Percentiles rank a stretch among this genome's conserved stretches.
Evolutionary conservation across 371 early-diverging fungal species (phyloP).

Genomic region (Zychaea mexicana): DNA sequence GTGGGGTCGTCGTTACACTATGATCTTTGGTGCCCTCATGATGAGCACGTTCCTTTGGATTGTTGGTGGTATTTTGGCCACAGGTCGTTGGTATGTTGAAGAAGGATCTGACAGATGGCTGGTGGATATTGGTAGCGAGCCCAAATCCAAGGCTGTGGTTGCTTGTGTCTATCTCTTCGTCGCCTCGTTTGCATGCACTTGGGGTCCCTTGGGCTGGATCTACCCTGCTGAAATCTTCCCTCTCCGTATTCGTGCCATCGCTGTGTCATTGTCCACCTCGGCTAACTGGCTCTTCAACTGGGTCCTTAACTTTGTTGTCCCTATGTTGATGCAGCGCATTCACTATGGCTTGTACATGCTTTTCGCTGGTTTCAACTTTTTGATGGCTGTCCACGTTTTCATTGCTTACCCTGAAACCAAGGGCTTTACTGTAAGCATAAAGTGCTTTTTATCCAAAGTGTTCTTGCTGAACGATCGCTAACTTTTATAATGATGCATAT

Average conservation of each 20-base stretch:
- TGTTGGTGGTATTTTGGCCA: slow-evolving; percentile 40
- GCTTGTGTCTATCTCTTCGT: slow-evolving; percentile 73
- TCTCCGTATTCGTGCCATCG: slow-evolving; percentile 73
- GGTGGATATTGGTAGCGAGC: not conserved
- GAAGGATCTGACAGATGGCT: slow-evolving; percentile 20
- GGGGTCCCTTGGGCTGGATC: slow-evolving; percentile 93
- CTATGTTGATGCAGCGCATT: slow-evolving; percentile 58
- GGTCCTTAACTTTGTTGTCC: slow-evolving; percentile 60
- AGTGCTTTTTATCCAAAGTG: not conserved
- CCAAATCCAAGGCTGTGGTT: slow-evolving; percentile 42
- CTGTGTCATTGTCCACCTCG: slow-evolving; percentile 79
- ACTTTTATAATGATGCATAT: not conserved
- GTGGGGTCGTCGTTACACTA: slow-evolving; percentile 64
- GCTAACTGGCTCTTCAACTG: slow-evolving; percentile 88
- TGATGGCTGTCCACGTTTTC: slow-evolving; percentile 59
- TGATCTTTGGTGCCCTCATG: slow-evolving; percentile 44
- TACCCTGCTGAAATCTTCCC: slow-evolving; percentile 89
- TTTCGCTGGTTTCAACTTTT: slow-evolving; percentile 63
- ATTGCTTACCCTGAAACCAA: slow-evolving; percentile 68
- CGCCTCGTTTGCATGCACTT: slow-evolving; percentile 75
- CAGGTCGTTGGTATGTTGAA: slow-evolving; percentile 22
- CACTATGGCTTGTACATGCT: slow-evolving; percentile 68
- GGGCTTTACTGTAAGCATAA: slow-evolving; percentile 46
- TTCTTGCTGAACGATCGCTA: not conserved
- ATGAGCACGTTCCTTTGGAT: slow-evolving; percentile 33